A percentile compares a stretch with the other conserved stretches of the same genome.
phyloP scores from a whole-genome alignment of 169 alveolate species.

The Plasmodium blacklocki region DNA sequence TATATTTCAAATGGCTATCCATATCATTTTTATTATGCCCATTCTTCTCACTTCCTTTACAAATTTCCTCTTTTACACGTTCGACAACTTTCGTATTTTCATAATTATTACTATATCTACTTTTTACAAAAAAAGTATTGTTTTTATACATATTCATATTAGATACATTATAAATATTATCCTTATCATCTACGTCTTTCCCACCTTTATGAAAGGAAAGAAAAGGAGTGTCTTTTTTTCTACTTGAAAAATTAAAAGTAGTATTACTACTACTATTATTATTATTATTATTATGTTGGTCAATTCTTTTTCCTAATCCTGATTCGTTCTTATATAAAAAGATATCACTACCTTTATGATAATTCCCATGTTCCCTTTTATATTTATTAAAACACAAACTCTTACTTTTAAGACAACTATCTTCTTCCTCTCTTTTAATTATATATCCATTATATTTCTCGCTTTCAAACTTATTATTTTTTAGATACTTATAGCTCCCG shows the following conservation, averaged over 20 bases:
- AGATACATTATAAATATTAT: no score
- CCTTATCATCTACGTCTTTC: no score
- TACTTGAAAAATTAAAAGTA: no score
- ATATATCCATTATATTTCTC: background rate
- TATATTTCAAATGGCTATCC: slow-evolving; percentile 2
- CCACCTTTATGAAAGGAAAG: no score
- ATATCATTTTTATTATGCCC: background rate
- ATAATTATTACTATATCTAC: background rate
- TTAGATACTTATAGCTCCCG: background rate
- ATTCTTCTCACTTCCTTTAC: slow-evolving; percentile 2
- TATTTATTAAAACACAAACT: background rate
- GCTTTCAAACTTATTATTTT: slow-evolving; percentile 3
- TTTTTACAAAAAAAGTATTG: no score
- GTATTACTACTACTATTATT: background rate
- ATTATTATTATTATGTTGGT: background rate
- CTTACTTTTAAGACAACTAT: slow-evolving; percentile 30
- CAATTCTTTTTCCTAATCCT: slow-evolving; percentile 7
- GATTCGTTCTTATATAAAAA: slow-evolving; percentile 10
- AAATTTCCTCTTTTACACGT: slow-evolving; percentile 6
- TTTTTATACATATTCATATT: no score
- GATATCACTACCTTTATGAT: slow-evolving; percentile 4
- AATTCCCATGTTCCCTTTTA: slow-evolving; percentile 2
- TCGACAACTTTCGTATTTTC: background rate
- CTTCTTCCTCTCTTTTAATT: background rate
- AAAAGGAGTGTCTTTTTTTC: no score